Conservation (phyloP, 495 filamentous ascomycete species). For the Tuber melanosporum region DNA sequence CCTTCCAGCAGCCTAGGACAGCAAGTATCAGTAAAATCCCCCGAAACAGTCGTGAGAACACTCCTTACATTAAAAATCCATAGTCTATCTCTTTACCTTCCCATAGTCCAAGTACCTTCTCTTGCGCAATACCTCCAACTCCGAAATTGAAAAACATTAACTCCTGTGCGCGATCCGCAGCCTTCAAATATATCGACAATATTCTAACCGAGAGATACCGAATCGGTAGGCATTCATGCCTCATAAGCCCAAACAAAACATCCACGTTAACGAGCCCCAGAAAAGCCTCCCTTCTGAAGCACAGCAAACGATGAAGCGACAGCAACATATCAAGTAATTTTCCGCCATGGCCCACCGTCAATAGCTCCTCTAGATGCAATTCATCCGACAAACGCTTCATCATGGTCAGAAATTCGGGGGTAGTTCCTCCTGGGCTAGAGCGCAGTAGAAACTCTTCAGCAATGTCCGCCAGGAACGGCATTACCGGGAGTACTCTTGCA, state of each 20-base stretch:
- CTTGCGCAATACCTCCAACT: constrained; percentile 48
- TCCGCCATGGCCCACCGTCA: neutral
- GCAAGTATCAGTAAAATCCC: constrained; percentile 8
- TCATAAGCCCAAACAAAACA: constrained; percentile 26
- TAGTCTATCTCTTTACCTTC: constrained; percentile 78
- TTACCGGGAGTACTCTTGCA: constrained; percentile 33
- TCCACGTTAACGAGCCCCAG: constrained; percentile 22
- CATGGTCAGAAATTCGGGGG: constrained; percentile 8
- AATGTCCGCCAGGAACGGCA: constrained; percentile 32
- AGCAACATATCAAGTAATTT: constrained; percentile 26
- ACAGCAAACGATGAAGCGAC: constrained; percentile 33
- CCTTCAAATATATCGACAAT: constrained; percentile 68
- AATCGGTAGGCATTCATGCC: constrained; percentile 48
- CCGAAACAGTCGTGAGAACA: neutral
- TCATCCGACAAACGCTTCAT: constrained; percentile 9
- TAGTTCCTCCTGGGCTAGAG: neutral
- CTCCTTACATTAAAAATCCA: constrained; percentile 55
- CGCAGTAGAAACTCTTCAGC: constrained; percentile 30
- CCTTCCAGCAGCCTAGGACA: constrained; percentile 60
- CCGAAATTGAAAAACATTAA: constrained; percentile 57
- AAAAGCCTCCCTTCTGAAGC: constrained; percentile 36
- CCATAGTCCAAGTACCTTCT: constrained; percentile 59
- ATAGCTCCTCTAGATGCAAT: constrained; percentile 4
- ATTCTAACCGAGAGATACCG: constrained; percentile 76
- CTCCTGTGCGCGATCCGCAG: constrained; percentile 70